Evolutionary conservation across 805 yeast genomes (phyloP), one percentile per base, ranked within the genome.

Genomic region (Cyberlindnera mississippiensis): DNA sequence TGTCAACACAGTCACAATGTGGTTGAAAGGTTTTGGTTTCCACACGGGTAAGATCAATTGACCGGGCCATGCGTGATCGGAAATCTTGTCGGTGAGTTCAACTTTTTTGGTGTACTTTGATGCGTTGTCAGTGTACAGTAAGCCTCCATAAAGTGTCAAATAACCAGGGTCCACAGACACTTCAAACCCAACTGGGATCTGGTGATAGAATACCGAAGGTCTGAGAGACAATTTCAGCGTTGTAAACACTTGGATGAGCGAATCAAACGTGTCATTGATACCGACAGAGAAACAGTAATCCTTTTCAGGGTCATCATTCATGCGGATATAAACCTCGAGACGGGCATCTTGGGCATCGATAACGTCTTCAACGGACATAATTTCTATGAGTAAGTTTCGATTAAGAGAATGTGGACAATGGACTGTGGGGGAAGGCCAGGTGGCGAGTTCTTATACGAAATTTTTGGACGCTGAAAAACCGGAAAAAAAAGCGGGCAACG

Each of bases 261-360:
- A 78, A 16, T 69, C 64, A 51, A 90, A 80, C 6, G 79, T 75
- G 41, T 79, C 75, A 22, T 70, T 69, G 15, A 76, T 64, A 18
- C 73, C 70, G n/a, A 89, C 76, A 51, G 78, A 81, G 68, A 91
- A 87, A 54, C 96, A 86, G 64, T 88, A 90, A 61, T 91, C 99
- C 61, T 84, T 84, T 56, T 88, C 96, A 37, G 68, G 62, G 57
- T 90, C 96, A 44, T 77, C 83, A 60, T 86, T 88, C 74, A 91
- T 79, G 45, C 99, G 83, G 50, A 93, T 63, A 66, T 50, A 57
- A n/a, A 57, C 38, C 40, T 57, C 62, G 12, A 57, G 37, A 24
- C 53, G 50, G 15, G 61, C 57, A 33, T 56, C 58, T 24, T 51
- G 45, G 4, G 49, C 57, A 13, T 53, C 57, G 10, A 45, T 35